These are phyloP conservation scores for Solanum chacoense DNA, from an alignment of 305 asterid species.

Conservation along the genomic window DNA sequence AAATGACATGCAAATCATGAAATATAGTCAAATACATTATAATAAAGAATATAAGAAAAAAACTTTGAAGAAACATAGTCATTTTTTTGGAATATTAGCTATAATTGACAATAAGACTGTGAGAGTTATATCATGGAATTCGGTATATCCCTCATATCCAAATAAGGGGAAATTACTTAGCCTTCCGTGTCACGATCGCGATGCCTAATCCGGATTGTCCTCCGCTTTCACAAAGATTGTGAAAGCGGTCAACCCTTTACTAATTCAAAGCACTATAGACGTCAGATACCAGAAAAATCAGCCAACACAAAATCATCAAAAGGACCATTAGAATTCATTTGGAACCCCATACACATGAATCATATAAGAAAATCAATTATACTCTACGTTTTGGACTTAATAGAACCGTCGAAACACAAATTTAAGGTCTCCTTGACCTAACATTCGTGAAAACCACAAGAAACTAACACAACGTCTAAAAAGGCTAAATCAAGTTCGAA, in stretches of 20 bases:
- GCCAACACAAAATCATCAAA: neutral
- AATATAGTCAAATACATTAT: neutral
- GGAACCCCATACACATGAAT: neutral
- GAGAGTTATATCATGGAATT: neutral
- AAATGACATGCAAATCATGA: neutral
- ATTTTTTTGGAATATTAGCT: no score
- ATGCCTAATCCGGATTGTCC: neutral
- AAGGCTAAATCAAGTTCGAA: neutral
- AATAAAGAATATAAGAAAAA: no score
- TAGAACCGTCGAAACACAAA: no score
- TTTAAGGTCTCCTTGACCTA: neutral
- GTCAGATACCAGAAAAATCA: neutral
- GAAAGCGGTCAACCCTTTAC: neutral
- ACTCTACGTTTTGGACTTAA: rapidly evolving
- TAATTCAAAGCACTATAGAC: neutral
- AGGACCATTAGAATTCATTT: neutral
- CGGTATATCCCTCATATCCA: neutral
- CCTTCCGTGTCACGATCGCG: neutral
- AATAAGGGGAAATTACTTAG: neutral
- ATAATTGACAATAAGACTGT: no score
- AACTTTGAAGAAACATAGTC: neutral
- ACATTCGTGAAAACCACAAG: no score
- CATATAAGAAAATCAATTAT: no score
- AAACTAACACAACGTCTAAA: no score
- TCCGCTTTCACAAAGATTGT: neutral